Base-by-base conservation (phyloP, 495 filamentous ascomycete genomes). In the Neurospora pannonica region DNA sequence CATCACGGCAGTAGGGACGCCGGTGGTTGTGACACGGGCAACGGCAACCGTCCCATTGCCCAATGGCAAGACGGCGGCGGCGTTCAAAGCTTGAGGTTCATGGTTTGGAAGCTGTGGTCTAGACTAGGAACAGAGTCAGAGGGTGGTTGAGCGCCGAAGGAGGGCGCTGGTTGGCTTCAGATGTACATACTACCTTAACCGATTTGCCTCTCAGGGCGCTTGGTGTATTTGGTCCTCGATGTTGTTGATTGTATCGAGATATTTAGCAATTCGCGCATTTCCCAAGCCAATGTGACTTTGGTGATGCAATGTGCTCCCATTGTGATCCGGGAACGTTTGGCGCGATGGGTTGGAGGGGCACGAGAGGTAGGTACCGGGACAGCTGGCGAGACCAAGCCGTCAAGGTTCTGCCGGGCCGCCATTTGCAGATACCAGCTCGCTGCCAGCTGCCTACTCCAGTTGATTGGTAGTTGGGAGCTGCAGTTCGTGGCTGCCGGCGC, bases 11-110 rank as follows among this genome's bases (percentile, higher is more conserved):
- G 74, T 73, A 6, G 80, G 80, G 60, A 77, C 74, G 73, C 76
- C 80, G 69, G 76, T 82, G 0, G 43, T 75, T 24, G 80, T 82
- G 1, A 71, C 69, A 62, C 67, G 38, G 54, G 72, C 72, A 17
- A 78, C 76, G 38, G 70, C 39, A 21, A 81, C 79, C 9, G 73
- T 73, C 43, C 75, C 75, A 70, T 75, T 75, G 38, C 19, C 13
- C 3, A 74, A n/a, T 38, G 60, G 15, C 21, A 40, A 24, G 60
- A 75, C 46, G 67, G 48, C 70, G 36, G 70, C 38, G 11, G 39
- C 34, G 3, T 67, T 67, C 54, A 67, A 72, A 24, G 73, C 9
- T 42, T 13, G 73, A 48, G 60, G 71, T 4, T 7, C 28, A 62
- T 54, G 4, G 2, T 3, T 34, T 19, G 0, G 54, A 19, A 2